phyloP scores from a whole-genome alignment of 768 basidiomycete species.

The Russula brevipes region DNA sequence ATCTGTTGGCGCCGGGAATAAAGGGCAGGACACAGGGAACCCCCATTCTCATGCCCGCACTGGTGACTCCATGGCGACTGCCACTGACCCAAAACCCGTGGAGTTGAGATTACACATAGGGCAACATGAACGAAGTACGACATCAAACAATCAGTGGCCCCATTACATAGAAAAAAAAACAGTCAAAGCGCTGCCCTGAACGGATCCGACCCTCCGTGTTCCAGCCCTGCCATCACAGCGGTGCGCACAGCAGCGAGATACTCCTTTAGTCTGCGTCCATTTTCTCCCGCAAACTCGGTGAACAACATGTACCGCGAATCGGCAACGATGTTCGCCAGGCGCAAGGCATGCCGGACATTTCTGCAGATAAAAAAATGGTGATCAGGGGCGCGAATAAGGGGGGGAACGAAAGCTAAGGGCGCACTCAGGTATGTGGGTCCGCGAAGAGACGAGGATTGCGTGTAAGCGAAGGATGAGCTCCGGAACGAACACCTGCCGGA shows the following conservation, averaged over 20 bases:
- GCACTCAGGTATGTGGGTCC: conserved; percentile 59
- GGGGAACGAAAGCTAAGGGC: conserved; percentile 29
- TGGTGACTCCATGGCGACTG: no score
- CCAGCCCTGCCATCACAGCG: conserved; percentile 66
- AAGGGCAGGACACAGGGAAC: no score
- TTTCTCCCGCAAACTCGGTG: conserved; percentile 69
- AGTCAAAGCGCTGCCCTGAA: conserved; percentile 40
- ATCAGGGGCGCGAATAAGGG: background rate
- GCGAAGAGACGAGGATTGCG: conserved; percentile 59
- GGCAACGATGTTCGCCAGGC: conserved; percentile 79
- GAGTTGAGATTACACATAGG: no score
- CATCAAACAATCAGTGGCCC: background rate
- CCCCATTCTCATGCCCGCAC: no score
- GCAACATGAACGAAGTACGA: no score
- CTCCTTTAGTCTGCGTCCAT: conserved; percentile 57
- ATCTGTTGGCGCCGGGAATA: no score
- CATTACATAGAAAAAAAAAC: no score
- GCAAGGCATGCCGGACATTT: conserved; percentile 68
- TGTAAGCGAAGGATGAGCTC: conserved; percentile 87
- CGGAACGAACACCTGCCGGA: conserved; percentile 84
- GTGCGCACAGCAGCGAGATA: conserved; percentile 72
- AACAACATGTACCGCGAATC: conserved; percentile 62
- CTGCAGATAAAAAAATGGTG: conserved; percentile 36
- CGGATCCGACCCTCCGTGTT: conserved; percentile 72
- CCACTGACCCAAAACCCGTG: no score